phyloP scores from a whole-genome alignment of 176 grass and related monocot species.

The Oryza nivara region DNA sequence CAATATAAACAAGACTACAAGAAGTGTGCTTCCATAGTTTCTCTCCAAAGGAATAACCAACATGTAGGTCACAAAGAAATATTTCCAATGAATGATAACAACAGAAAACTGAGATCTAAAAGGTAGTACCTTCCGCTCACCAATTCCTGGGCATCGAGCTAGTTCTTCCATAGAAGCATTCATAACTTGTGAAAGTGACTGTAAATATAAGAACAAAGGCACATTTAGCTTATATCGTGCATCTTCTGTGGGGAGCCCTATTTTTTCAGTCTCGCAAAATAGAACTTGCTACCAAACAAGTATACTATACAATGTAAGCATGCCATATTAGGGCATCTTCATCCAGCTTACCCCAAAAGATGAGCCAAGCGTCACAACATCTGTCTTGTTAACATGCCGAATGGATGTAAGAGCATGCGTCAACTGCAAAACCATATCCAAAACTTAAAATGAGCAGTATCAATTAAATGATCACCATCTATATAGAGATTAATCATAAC shows the following conservation, averaged over 20 bases:
- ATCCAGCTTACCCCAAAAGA: slow-evolving; percentile 83
- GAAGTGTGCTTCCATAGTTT: neutral
- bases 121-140: slow-evolving; percentile 76
- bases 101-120: slow-evolving; percentile 6
- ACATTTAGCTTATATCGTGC: slow-evolving; percentile 25
- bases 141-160: slow-evolving; percentile 87
- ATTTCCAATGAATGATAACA: slow-evolving; percentile 18
- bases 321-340: neutral
- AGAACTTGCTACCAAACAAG: neutral
- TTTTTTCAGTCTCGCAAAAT: neutral
- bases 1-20: neutral
- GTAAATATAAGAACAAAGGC: slow-evolving; percentile 23
- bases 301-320: slow-evolving; percentile 17
- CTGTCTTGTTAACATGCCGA: slow-evolving; percentile 87
- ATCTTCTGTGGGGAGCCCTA: neutral
- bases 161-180: slow-evolving; percentile 97
- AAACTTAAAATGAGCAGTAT: slow-evolving; percentile 25
- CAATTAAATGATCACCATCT: neutral
- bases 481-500: neutral
- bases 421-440: slow-evolving; percentile 66
- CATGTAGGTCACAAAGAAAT: neutral
- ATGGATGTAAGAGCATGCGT: slow-evolving; percentile 80
- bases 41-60: neutral
- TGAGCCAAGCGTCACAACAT: slow-evolving; percentile 92
- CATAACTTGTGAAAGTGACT: slow-evolving; percentile 98